Conservation (phyloP, 768 basidiomycete species). For the Dentipellis fragilis region DNA sequence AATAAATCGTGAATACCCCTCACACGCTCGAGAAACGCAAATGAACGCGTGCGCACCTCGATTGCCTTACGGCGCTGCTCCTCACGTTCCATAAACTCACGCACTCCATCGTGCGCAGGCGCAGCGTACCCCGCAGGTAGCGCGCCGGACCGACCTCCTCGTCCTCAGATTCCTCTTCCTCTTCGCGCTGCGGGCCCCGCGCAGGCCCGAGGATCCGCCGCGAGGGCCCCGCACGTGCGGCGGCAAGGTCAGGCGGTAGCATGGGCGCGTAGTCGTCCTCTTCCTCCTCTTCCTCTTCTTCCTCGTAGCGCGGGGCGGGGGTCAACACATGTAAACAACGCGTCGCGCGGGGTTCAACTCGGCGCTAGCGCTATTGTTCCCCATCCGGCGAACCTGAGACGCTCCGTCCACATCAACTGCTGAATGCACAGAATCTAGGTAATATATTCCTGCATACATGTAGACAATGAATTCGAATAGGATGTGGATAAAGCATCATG, state of each 20-base stretch:
- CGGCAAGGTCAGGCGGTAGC: slow-evolving; percentile 61
- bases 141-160: slow-evolving; percentile 79
- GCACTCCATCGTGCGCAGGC: slow-evolving; percentile 52
- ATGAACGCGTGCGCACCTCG: slow-evolving; percentile 34
- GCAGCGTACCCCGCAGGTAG: slow-evolving; percentile 36
- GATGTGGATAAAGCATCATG: background rate
- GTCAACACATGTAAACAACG: slow-evolving; percentile 1
- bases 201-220: slow-evolving; percentile 41
- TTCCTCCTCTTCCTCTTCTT: slow-evolving; percentile 39
- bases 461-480: background rate
- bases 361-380: background rate
- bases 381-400: background rate
- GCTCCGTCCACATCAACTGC: background rate
- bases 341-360: background rate
- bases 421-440: background rate
- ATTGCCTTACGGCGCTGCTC: slow-evolving; percentile 61
- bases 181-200: slow-evolving; percentile 28
- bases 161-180: slow-evolving; percentile 50
- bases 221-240: slow-evolving; percentile 26
- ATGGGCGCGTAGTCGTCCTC: slow-evolving; percentile 67
- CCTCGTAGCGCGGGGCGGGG: slow-evolving; percentile 2
- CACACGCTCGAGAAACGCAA: background rate
- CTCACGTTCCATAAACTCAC: slow-evolving; percentile 80
- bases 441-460: background rate
- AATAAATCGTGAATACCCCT: background rate